Base-by-base conservation (phyloP, 78 protist species). In the Dictyostelium brefeldianum region DNA sequence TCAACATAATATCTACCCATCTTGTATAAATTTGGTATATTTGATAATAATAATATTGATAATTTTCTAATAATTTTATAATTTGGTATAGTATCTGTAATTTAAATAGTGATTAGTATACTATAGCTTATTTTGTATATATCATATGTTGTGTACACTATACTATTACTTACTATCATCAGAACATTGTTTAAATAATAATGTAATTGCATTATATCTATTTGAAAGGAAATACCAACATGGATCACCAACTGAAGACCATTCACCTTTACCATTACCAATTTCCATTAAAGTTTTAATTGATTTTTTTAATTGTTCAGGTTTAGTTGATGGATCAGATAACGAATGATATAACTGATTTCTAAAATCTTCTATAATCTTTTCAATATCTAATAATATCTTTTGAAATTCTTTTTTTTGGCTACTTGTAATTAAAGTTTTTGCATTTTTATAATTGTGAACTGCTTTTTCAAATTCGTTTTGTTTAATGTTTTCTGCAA, bases 261-360 rank as follows among this genome's bases (percentile, higher is more conserved):
- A 84, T 46, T 84, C 91, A 59, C 64, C 77, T 59, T 84, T 84
- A 18, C 91, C 91, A 74, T 84, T 84, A 47, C 91, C 91, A 57
- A 84, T 84, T 50, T 84, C 91, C 91, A 84, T 84, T 36, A 84
- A 53, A 8, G 67, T 70, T 36, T 78, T 53, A 46, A 84, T 84
- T 3, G 54, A 36, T 46, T 74, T 71, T 36, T 84, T 84, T 29
- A 84, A 47, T 54, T 74, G 80, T 15, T 84, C 91, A 29, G 74
- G 78, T 47, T 84, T 84, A 6, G 91, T 73, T 18, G 78, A 80
- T 15, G 91, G 91, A 20, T 84, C 91, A n/a, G 81, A 6, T 2
- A 84, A 47, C 47, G 75, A 36, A 31, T 51, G 46, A 57, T 22
- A 84, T 25, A 84, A 29, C 11, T 54, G 73, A 9, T 15, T n/a